Base-by-base conservation (phyloP, 2,329 filamentous ascomycete genomes). In the Colletotrichum tropicicola region DNA sequence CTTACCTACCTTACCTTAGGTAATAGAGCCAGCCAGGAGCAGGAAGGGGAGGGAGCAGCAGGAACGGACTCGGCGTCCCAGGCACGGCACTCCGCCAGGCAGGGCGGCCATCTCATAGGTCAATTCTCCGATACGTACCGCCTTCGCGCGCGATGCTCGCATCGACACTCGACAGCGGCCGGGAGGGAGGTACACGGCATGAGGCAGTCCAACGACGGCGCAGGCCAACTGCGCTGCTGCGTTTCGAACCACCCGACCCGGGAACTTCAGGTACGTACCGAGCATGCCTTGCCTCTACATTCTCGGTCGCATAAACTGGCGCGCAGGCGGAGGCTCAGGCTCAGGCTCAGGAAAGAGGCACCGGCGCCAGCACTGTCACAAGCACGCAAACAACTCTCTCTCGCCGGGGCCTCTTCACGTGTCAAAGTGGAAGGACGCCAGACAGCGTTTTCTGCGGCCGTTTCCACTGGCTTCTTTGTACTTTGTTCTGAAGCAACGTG, bases 321-420 rank as follows among this genome's bases (percentile, higher is more conserved):
- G n/a, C 37, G n/a, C 37, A 21, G 37, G 37, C n/a, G 15, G 15
- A 30, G 28, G 47, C 39, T 23, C 52, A 44, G 39, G 25, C 51
- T 17, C 21, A 15, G 25, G 51, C 51, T 19, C 37, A 23, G 12
- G 25, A 23, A 44, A 12, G 12, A 35, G n/a, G 32, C 12, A 35
- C 32, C 13, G n/a, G 13, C 32, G 10, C 32, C 13, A 15, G 32
- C 37, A 41, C 37, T 17, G 37, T n/a, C 37, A 19, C 37, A 41
- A 41, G 17, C 37, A 56, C 41, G 15, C 25, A 47, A 27, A 44
- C 41, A 41, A 6, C 15, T 13, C 32, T 19, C 39, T 25, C 12
- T 53, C 39, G 60, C 41, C 41, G n/a, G 48, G 23, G 19, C 61
- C 61, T 43, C 27, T 65, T 65, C 61, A 65, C 61, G 32, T 65